These are phyloP conservation scores for Discostella stelligera DNA, from an alignment of 352 stramenopile species.

Conservation along the genomic window DNA sequence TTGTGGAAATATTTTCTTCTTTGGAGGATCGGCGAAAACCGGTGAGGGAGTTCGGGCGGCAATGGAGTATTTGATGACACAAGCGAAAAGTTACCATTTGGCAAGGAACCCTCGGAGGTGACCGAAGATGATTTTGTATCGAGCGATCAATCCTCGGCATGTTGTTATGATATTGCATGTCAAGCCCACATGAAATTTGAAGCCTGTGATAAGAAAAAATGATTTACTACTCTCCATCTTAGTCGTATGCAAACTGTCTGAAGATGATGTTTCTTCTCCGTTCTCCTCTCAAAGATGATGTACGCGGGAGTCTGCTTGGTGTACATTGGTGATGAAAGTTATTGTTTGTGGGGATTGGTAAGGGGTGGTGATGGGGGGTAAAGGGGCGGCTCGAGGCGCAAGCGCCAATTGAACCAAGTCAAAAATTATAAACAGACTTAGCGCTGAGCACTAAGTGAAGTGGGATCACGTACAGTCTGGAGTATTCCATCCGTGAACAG, in stretches of 20 bases:
- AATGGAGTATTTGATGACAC: slow-evolving; percentile 57
- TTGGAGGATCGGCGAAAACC: slow-evolving; percentile 66
- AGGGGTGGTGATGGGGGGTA: slow-evolving; percentile 21
- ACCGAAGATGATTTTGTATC: too few relatives aligned
- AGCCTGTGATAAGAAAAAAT: too few relatives aligned
- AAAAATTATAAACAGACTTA: slow-evolving; percentile 81
- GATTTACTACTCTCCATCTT: too few relatives aligned
- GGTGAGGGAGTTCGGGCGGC: slow-evolving; percentile 62
- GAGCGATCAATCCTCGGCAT: too few relatives aligned
- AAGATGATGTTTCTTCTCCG: too few relatives aligned
- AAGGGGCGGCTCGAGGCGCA: slow-evolving; percentile 72
- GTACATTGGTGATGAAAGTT: too few relatives aligned
- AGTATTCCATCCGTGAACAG: slow-evolving; percentile 70
- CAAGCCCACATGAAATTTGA: too few relatives aligned
- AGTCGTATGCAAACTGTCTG: too few relatives aligned
- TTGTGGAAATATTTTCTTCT: slow-evolving; percentile 51
- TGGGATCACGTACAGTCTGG: slow-evolving; percentile 72
- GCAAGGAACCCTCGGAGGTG: slow-evolving; percentile 1
- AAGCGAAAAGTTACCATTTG: slow-evolving; percentile 40
- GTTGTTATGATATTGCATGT: too few relatives aligned
- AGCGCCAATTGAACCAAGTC: slow-evolving; percentile 77
- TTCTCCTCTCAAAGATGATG: too few relatives aligned
- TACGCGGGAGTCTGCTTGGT: too few relatives aligned
- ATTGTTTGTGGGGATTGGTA: too few relatives aligned
- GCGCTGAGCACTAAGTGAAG: slow-evolving; percentile 62